phyloP scores from a whole-genome alignment of 345 rosid species.

The Kandelia obovata region DNA sequence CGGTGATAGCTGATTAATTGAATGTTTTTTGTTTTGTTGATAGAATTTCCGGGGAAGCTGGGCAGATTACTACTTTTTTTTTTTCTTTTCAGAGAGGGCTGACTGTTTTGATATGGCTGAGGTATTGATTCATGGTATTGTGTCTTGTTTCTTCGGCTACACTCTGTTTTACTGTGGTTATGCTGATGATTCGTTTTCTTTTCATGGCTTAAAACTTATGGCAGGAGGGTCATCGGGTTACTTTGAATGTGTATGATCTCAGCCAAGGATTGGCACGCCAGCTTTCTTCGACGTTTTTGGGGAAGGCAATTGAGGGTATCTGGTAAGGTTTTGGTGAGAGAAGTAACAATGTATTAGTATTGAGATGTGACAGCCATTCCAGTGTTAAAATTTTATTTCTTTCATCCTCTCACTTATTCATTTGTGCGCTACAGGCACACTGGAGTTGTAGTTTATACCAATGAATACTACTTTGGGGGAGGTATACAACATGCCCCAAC shows the following conservation, averaged over 20 bases:
- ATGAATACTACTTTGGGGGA: conserved; percentile 86
- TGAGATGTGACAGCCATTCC: no score
- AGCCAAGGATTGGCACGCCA: conserved; percentile 95
- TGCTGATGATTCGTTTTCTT: no score
- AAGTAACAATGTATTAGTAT: no score
- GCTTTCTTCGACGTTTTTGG: conserved; percentile 71
- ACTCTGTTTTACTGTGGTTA: not conserved
- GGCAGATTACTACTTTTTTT: no score
- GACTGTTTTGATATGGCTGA: conserved; percentile 38
- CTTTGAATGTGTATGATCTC: conserved; percentile 78
- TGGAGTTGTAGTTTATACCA: conserved; percentile 80
- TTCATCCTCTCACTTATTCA: not conserved
- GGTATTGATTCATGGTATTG: conserved; percentile 29
- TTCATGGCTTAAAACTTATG: conserved; percentile 4
- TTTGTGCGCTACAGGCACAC: conserved; percentile 66
- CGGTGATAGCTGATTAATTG: conserved; percentile 7
- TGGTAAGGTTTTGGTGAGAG: conserved; percentile 50
- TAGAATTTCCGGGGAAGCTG: not conserved
- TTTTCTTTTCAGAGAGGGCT: no score
- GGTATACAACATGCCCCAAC: conserved; percentile 67
- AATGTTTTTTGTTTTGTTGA: conserved; percentile 11
- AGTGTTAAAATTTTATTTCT: not conserved
- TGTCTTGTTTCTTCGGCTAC: not conserved
- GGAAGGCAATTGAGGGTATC: conserved; percentile 83
- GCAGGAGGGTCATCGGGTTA: conserved; percentile 75